Conservation (phyloP, 441 rosid genomes). For the Macaranga tanarius region DNA sequence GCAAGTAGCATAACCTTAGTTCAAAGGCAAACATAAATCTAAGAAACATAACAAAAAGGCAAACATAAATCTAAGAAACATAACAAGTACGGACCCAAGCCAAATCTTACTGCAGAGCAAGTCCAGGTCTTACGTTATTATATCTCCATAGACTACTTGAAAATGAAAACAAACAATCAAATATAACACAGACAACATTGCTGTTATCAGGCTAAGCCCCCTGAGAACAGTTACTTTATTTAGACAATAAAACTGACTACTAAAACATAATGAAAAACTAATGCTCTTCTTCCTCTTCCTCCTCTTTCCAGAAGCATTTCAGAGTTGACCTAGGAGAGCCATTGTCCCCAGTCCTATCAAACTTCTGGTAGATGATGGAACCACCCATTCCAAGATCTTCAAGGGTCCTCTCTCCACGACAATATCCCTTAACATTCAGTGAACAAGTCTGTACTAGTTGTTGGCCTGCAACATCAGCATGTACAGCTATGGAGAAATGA, state of each 20-base stretch:
- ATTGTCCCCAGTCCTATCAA: constrained; percentile 27
- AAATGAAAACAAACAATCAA: not conserved
- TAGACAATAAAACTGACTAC: not conserved
- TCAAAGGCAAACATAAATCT: too few species aligned
- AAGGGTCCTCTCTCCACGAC: constrained; percentile 45
- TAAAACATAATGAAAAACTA: constrained; percentile 3
- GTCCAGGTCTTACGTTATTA: too few species aligned
- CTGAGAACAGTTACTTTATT: constrained; percentile 28
- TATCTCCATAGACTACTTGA: too few species aligned
- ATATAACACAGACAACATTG: not conserved
- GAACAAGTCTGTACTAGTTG: constrained; percentile 30
- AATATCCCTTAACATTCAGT: constrained; percentile 52
- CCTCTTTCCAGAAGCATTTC: constrained; percentile 55
- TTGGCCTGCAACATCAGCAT: constrained; percentile 34
- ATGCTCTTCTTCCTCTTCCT: constrained; percentile 41
- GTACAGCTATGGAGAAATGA: constrained; percentile 64
- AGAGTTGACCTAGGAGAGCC: constrained; percentile 59
- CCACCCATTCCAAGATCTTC: constrained; percentile 64
- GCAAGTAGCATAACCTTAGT: too few species aligned
- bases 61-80: too few species aligned
- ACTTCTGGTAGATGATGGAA: constrained; percentile 58
- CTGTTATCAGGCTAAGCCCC: constrained; percentile 24
- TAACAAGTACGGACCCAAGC: too few species aligned
- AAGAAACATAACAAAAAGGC: too few species aligned
- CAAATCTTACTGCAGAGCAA: too few species aligned